Percentiles rank a stretch among this genome's conserved stretches.
Evolutionary conservation across 2,329 filamentous ascomycete species (phyloP).

Genomic region (Dactylonectria macrodidyma): DNA sequence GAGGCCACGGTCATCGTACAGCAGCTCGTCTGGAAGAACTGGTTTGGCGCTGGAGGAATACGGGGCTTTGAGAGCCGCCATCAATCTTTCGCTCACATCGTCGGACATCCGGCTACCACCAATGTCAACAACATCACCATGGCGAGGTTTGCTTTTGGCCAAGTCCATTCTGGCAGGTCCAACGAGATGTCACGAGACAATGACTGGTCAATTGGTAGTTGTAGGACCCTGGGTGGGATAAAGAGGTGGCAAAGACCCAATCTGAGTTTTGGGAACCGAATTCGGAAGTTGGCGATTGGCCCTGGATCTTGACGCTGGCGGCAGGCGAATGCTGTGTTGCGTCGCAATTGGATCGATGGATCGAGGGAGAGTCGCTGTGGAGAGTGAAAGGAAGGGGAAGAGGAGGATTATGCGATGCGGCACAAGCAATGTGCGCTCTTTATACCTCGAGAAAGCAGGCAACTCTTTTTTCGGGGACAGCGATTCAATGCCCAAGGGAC

Average conservation of each 20-base stretch:
- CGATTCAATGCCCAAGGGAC: constrained; percentile 29
- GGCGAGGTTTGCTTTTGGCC: constrained; percentile 35
- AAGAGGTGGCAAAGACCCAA: constrained; percentile 12
- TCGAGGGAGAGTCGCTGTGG: constrained; percentile 30
- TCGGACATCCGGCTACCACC: constrained; percentile 54
- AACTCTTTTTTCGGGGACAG: constrained; percentile 20
- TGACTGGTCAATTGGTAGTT: constrained; percentile 2
- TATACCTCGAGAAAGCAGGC: constrained; percentile 38
- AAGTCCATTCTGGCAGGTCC: constrained; percentile 33
- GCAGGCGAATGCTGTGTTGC: constrained; percentile 21
- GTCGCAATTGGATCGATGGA: constrained; percentile 29
- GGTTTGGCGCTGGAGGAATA: constrained; percentile 45
- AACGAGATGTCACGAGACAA: not conserved
- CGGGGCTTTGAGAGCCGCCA: constrained; percentile 42
- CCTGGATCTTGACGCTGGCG: constrained; percentile 1
- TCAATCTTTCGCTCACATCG: constrained; percentile 48
- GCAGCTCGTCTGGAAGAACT: constrained; percentile 57
- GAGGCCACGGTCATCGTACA: constrained; percentile 57
- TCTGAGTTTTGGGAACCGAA: not conserved
- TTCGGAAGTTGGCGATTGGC: constrained; percentile 4
- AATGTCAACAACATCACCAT: constrained; percentile 57
- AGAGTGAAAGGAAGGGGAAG: constrained; percentile 30
- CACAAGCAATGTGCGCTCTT: constrained; percentile 42
- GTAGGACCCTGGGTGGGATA: not conserved
- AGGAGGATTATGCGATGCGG: constrained; percentile 35